Base-by-base conservation (phyloP, 2,329 filamentous ascomycete genomes). In the Aspergillus versicolor region DNA sequence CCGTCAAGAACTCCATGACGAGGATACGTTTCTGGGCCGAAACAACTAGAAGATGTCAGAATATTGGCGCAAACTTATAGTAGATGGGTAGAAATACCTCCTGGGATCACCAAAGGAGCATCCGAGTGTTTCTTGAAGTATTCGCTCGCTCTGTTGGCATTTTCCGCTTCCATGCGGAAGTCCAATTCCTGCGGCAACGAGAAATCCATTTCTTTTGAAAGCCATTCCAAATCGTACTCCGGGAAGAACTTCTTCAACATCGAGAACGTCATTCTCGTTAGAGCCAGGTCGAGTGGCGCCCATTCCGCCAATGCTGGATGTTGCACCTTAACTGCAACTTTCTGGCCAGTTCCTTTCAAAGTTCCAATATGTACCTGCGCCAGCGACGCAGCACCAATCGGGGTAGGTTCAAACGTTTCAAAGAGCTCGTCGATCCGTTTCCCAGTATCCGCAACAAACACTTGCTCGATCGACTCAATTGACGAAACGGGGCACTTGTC, bases 141-240 rank as follows among this genome's bases (percentile, higher is more conserved):
- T 58, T 88, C 84, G 69, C 88, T 86, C 38, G 91, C 90, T 47
- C 89, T 84, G 45, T 81, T 84, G 9, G 95, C 92, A 73, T 99
- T 99, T 52, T 86, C 77, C 4, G 89, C 94, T 72, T 99, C 94
- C 66, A 86, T 86, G 40, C 85, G 80, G 69, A 99, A 99, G 71
- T 99, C 89, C 52, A 99, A 81, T 74, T 99, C 94, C 70, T 93
- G 88, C 0, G 94, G 94, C 6, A 99, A 78, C 3, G 92, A 97
- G 19, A 86, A 77, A 59, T 97, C 91, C 89, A 99, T 95, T 75
- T 99, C 94, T 7, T 88, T 86, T 1, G 91, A 92, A 9, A 99
- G 80, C 94, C 94, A 99, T 69, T 96, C 92, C 27, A 99, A 82
- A 73, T 99, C 94, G 73, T 99, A 99, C 66, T 97, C 92, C 2